A percentile compares a stretch with the other conserved stretches of the same genome.
Conservation (phyloP, 2,329 filamentous ascomycete species). For the Phialophora verrucosa region DNA sequence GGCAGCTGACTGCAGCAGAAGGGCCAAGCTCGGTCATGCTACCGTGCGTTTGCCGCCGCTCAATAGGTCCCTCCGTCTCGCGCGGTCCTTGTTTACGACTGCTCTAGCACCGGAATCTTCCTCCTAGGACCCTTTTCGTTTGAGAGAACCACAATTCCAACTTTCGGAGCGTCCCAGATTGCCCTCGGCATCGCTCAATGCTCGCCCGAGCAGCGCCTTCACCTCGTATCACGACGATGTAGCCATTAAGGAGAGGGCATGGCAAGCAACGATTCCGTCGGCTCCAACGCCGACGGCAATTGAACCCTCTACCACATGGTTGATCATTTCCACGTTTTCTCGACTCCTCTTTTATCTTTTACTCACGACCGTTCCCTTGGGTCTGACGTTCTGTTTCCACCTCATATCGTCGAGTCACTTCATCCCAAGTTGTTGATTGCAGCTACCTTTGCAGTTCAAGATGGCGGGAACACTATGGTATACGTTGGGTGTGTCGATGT, state of each 20-base stretch:
- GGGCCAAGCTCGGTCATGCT: constrained; percentile 4
- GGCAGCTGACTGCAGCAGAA: constrained; percentile 1
- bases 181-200: constrained; percentile 2
- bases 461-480: constrained; percentile 50
- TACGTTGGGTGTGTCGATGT: constrained; percentile 59
- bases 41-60: not conserved
- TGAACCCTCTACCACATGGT: constrained; percentile 1
- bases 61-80: not conserved
- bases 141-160: not conserved
- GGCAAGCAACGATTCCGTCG: constrained; percentile 3
- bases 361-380: not conserved
- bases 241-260: not conserved
- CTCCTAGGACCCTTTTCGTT: not conserved
- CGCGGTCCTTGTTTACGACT: not conserved
- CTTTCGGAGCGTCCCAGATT: not conserved
- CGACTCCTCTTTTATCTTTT: not conserved
- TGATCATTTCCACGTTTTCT: constrained; percentile 18
- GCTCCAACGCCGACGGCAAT: constrained; percentile 13
- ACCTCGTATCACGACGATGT: constrained; percentile 1
- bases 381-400: constrained; percentile 2
- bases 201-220: constrained; percentile 4
- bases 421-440: not conserved
- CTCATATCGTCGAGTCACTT: not conserved
- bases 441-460: constrained; percentile 25
- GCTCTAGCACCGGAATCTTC: not conserved